Evolutionary conservation across 1,139 yeast genomes (phyloP), one percentile per base, ranked within the genome.

Genomic region (Sugiyamaella japonica): DNA sequence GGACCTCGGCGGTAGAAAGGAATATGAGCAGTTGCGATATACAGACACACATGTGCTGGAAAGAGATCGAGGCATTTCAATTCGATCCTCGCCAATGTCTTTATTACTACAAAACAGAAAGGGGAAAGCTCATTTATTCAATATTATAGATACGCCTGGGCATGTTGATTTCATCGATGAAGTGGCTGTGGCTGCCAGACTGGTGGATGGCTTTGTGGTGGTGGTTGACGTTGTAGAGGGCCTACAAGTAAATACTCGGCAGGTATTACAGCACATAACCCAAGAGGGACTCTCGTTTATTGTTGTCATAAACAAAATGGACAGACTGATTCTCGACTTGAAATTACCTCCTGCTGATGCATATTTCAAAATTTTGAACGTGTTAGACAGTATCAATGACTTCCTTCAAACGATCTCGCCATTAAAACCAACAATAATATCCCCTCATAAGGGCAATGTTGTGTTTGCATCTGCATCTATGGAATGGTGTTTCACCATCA

Each of bases 181-280:
- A 63, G 73, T 82, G 2, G 76, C 82, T 0, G 77, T 82, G 0
- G 80, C 86, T 0, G 68, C 85, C 17, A 70, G 81, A 31, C 75
- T 83, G 1, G 80, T 80, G 0, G 98, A 93, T 60, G 83, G 86
- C 1, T 81, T 80, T 0, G 73, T 85, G 0, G 69, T 91, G 1
- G 86, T 89, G 0, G 74, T 93, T n/a, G 99, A 95, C 69, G 85
- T 80, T 1, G 84, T 89, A 0, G 97, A 91, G 66, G 98, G 98
- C 0, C 66, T 89, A 10, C 81, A 86, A 1, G 71, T 76, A 20
- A 74, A 82, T 44, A 80, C 84, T 25, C 76, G 77, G 59, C 63
- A 72, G 28, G 71, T 82, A 0, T 66, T 89, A 2, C 73, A 78
- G 40, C 77, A 79, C 56, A 79, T 83, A 0, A 57, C 86, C 6